A percentile compares a stretch with the other conserved stretches of the same genome.
phyloP scores from a whole-genome alignment of 257 asterid genomes.

The Capsicum pubescens region DNA sequence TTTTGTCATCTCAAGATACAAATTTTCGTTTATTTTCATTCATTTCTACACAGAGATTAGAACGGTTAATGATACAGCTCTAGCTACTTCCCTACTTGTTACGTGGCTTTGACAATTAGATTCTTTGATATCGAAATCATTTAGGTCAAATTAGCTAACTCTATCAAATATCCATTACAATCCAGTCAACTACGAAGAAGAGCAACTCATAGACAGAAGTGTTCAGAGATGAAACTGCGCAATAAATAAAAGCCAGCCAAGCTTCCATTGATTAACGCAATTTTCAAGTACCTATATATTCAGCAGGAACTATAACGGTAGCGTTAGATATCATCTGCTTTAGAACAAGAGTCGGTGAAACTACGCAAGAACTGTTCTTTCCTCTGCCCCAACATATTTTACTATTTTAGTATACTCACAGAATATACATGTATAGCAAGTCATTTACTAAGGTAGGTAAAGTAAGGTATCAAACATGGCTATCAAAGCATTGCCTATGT shows the following conservation, averaged over 20 bases:
- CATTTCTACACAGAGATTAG: background rate
- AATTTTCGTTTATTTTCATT: background rate
- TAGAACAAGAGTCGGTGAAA: background rate
- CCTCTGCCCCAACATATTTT: background rate
- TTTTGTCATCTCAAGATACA: background rate
- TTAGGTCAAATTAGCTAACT: constrained; percentile 2
- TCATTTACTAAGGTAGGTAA: background rate
- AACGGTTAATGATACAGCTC: background rate
- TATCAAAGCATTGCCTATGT: too few relatives aligned
- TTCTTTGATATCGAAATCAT: background rate
- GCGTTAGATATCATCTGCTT: background rate
- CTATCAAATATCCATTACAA: background rate
- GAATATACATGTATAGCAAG: constrained; percentile 19
- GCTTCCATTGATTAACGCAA: background rate
- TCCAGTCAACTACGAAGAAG: background rate
- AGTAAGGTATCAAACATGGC: too few relatives aligned
- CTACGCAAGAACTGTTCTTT: background rate
- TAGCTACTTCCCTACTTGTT: background rate
- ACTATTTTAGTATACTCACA: background rate
- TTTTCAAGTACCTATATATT: background rate
- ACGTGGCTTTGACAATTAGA: background rate
- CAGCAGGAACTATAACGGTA: background rate
- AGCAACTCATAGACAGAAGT: background rate
- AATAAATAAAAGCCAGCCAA: constrained; percentile 10
- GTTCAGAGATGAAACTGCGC: background rate